These are phyloP conservation scores for Aspergillaceae sp. DNA, from an alignment of 2,329 filamentous ascomycete genomes.

Conservation along the genomic window DNA sequence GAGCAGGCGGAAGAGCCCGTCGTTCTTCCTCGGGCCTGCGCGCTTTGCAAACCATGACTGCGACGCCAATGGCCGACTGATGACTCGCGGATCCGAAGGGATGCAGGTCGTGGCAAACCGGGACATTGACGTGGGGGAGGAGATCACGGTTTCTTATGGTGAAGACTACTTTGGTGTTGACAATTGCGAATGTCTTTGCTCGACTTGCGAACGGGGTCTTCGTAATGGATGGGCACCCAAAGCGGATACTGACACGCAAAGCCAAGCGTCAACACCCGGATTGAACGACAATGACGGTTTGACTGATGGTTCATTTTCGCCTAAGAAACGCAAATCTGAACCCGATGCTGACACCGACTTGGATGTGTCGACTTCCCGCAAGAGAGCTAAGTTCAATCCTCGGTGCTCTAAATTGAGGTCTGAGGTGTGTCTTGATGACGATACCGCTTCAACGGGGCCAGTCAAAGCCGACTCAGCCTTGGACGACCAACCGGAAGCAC, in stretches of 20 bases:
- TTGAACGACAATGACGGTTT: constrained; percentile 16
- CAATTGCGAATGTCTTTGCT: constrained; percentile 91
- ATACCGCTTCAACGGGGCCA: constrained; percentile 16
- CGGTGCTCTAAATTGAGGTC: constrained; percentile 29
- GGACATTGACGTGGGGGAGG: constrained; percentile 77
- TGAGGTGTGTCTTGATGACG: constrained; percentile 27
- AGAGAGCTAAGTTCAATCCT: constrained; percentile 25
- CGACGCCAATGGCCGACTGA: constrained; percentile 78
- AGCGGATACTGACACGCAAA: constrained; percentile 28
- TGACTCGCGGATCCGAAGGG: constrained; percentile 72
- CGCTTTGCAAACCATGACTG: constrained; percentile 98
- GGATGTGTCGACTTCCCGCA: constrained; percentile 22
- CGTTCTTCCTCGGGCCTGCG: constrained; percentile 87
- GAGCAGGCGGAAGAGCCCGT: constrained; percentile 80
- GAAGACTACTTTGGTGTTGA: constrained; percentile 92
- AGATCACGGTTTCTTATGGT: constrained; percentile 94
- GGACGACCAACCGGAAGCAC: background rate
- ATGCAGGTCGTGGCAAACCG: constrained; percentile 83
- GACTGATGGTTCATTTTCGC: constrained; percentile 10
- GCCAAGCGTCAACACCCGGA: constrained; percentile 25
- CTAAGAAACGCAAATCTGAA: constrained; percentile 22
- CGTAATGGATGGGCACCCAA: constrained; percentile 72
- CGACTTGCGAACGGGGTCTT: constrained; percentile 66
- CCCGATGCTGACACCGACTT: constrained; percentile 21
- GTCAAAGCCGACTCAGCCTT: constrained; percentile 3